Conservation (phyloP, 1,284 basidiomycete species). For the Boletus sp. region DNA sequence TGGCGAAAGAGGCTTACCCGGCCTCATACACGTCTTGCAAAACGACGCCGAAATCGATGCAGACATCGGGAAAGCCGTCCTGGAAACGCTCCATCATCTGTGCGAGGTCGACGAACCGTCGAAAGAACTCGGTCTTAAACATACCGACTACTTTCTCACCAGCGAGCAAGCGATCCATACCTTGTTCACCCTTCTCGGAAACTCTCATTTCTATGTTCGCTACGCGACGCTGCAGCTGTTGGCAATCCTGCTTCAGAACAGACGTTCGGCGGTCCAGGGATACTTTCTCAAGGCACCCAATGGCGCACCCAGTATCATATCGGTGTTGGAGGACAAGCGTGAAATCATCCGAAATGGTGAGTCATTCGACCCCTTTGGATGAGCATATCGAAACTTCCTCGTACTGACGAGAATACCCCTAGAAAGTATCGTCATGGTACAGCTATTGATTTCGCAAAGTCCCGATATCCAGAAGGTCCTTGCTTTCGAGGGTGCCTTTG, state of each 20-base stretch:
- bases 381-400: not conserved
- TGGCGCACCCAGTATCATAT: constrained; percentile 71
- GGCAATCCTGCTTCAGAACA: constrained; percentile 74
- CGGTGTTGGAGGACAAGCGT: constrained; percentile 74
- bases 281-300: constrained; percentile 85
- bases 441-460: constrained; percentile 81
- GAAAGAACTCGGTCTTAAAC: constrained; percentile 66
- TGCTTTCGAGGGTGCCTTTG: constrained; percentile 96
- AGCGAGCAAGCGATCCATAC: constrained; percentile 74
- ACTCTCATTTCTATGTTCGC: constrained; percentile 82
- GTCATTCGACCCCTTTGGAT: constrained; percentile 12
- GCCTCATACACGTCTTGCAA: constrained; percentile 77
- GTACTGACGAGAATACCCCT: constrained; percentile 26
- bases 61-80: constrained; percentile 86
- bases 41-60: constrained; percentile 87
- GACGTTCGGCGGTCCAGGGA: constrained; percentile 78
- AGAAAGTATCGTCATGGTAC: constrained; percentile 84
- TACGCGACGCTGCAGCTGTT: constrained; percentile 87
- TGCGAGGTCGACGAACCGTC: constrained; percentile 66
- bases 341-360: constrained; percentile 84
- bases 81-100: constrained; percentile 81
- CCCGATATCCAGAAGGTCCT: constrained; percentile 97
- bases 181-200: constrained; percentile 75
- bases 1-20: constrained; percentile 70
- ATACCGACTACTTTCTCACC: constrained; percentile 70